These are phyloP conservation scores for Aegilops longissima DNA, from an alignment of 176 grass and related monocot genomes.

Conservation along the genomic window DNA sequence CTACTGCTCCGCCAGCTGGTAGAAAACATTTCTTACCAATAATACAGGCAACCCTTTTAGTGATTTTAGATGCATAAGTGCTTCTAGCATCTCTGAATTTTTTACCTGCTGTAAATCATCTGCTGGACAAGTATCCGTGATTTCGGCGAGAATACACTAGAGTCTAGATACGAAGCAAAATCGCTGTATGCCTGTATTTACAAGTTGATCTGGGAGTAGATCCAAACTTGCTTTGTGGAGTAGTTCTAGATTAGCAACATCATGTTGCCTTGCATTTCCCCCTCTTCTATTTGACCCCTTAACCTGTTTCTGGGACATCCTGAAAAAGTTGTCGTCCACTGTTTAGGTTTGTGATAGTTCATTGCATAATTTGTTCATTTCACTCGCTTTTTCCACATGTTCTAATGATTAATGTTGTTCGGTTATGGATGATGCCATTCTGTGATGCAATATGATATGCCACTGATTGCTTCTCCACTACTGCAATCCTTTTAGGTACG, in stretches of 20 bases:
- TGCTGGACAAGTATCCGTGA: not conserved
- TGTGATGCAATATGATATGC: not conserved
- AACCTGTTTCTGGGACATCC: not conserved
- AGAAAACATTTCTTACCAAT: no score
- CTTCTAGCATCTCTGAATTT: no score
- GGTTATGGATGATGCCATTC: not conserved
- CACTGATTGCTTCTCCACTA: not conserved
- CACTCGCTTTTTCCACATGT: not conserved
- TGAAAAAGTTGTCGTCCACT: not conserved
- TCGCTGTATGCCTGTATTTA: no score
- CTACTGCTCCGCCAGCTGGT: conserved; percentile 83
- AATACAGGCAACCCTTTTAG: no score
- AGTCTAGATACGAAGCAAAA: no score
- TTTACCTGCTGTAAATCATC: no score
- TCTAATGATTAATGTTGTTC: not conserved
- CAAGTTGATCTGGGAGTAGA: no score
- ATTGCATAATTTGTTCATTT: not conserved
- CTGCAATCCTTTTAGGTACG: conserved; percentile 42
- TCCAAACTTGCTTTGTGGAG: not conserved
- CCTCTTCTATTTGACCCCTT: not conserved
- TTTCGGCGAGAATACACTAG: no score
- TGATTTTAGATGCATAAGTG: no score
- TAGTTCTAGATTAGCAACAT: no score
- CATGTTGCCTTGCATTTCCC: not conserved
- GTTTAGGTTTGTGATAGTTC: not conserved